phyloP scores from a whole-genome alignment of 306 rosid species.

The Quercus bicolor region DNA sequence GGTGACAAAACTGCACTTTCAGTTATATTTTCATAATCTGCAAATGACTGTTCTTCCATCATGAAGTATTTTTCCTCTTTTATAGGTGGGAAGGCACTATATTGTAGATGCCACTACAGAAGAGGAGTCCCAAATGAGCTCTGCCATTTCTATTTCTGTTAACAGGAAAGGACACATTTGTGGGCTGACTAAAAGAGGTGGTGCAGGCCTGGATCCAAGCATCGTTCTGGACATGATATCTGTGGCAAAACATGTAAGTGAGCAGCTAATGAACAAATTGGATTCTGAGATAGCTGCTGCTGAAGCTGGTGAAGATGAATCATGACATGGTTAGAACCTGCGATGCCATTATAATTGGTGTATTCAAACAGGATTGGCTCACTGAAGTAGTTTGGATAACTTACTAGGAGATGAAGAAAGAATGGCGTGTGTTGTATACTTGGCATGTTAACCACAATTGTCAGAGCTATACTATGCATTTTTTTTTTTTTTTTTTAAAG shows the following conservation, averaged over 20 bases:
- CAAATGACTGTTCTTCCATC: not conserved
- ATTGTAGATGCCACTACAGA: constrained; percentile 83
- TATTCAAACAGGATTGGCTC: too few species aligned
- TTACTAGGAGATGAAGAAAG: too few species aligned
- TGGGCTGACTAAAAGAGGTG: constrained; percentile 81
- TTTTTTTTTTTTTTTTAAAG: too few species aligned
- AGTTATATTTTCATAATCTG: not conserved
- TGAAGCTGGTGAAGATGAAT: constrained; percentile 60
- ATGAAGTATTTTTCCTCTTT: constrained; percentile 6
- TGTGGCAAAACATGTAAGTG: constrained; percentile 70
- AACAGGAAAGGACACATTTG: constrained; percentile 69
- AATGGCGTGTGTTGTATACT: too few species aligned
- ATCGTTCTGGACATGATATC: constrained; percentile 82
- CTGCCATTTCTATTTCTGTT: constrained; percentile 72
- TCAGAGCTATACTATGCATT: too few species aligned
- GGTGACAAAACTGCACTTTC: constrained; percentile 33
- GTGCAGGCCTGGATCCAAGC: constrained; percentile 81
- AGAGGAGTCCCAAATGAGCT: constrained; percentile 94
- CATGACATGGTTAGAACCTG: constrained; percentile 20
- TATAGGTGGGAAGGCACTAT: constrained; percentile 78
- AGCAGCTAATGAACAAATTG: constrained; percentile 57
- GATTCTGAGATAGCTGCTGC: constrained; percentile 86
- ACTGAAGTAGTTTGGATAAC: too few species aligned
- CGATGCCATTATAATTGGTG: too few species aligned
- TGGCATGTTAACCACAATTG: too few species aligned